These are phyloP conservation scores for Lasiodiplodia theobromae DNA, from an alignment of 2,329 filamentous ascomycete genomes.

Conservation along the genomic window DNA sequence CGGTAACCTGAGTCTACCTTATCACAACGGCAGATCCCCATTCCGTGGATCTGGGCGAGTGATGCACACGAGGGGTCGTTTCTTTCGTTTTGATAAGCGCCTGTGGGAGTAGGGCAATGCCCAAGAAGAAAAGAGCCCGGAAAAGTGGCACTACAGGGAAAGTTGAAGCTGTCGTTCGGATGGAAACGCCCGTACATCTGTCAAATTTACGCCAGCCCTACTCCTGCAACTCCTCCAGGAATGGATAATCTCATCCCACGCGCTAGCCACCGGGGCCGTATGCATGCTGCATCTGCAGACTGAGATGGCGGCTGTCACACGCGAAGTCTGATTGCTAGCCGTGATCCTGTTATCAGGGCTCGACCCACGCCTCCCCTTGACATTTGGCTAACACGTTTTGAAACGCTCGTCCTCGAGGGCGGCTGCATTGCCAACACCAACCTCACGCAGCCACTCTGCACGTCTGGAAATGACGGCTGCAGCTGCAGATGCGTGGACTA, in stretches of 20 bases:
- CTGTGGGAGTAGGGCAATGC: no score
- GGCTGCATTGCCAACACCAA: neutral
- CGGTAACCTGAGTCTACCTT: neutral
- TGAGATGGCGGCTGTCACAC: neutral
- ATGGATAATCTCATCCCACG: no score
- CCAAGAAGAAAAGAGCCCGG: no score
- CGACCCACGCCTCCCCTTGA: constrained; percentile 14
- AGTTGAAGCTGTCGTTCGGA: no score
- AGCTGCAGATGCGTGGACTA: neutral
- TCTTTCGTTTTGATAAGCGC: neutral
- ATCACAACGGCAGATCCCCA: neutral
- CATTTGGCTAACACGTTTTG: constrained; percentile 12
- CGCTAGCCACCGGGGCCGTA: no score
- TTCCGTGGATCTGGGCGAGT: neutral
- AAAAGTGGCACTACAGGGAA: no score
- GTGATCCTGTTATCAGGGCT: constrained; percentile 6
- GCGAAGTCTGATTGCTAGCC: constrained; percentile 10
- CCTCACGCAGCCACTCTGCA: constrained; percentile 5
- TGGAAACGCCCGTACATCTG: no score
- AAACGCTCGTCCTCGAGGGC: neutral
- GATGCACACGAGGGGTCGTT: neutral
- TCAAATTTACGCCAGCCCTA: no score
- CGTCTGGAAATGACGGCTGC: neutral
- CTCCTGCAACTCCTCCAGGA: no score
- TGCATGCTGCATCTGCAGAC: no score